Evolutionary conservation across 1,284 basidiomycete genomes (phyloP).

Genomic region (Cystobasidiaceae sp.): DNA sequence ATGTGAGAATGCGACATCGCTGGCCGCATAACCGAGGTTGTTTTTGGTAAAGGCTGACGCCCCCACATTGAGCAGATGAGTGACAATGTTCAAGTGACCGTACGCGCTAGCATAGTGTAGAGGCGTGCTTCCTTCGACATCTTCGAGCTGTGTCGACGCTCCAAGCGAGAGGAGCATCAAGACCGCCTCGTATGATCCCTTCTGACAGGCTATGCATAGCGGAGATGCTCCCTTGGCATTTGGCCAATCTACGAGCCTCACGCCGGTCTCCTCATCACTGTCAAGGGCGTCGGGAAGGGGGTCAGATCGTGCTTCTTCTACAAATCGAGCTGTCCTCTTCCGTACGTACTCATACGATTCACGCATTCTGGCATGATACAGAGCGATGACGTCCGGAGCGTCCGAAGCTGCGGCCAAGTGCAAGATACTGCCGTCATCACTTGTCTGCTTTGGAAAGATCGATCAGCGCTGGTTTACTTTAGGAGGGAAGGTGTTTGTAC

Average conservation of each 20-base stretch:
- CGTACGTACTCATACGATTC: background rate
- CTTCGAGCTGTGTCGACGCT: slow-evolving; percentile 4
- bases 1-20: slow-evolving; percentile 9
- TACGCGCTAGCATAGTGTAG: slow-evolving; percentile 18
- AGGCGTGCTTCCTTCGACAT: slow-evolving; percentile 20
- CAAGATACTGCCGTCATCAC: background rate
- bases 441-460: background rate
- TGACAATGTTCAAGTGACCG: slow-evolving; percentile 6
- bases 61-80: slow-evolving; percentile 1
- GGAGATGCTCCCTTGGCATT: slow-evolving; percentile 10
- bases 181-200: background rate
- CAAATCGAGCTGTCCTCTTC: too few relatives aligned
- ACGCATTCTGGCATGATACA: background rate
- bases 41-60: slow-evolving; percentile 23
- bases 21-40: slow-evolving; percentile 11
- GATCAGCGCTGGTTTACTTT: too few relatives aligned
- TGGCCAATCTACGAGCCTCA: slow-evolving; percentile 20
- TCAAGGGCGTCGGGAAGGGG: too few relatives aligned
- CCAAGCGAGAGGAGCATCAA: slow-evolving; percentile 1
- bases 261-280: slow-evolving; percentile 19
- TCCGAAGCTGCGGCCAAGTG: background rate
- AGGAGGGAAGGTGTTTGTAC: too few relatives aligned
- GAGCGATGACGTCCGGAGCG: background rate
- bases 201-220: slow-evolving; percentile 15
- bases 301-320: too few relatives aligned